Conservation (phyloP, 768 basidiomycete genomes). For the Mycena filopes region DNA sequence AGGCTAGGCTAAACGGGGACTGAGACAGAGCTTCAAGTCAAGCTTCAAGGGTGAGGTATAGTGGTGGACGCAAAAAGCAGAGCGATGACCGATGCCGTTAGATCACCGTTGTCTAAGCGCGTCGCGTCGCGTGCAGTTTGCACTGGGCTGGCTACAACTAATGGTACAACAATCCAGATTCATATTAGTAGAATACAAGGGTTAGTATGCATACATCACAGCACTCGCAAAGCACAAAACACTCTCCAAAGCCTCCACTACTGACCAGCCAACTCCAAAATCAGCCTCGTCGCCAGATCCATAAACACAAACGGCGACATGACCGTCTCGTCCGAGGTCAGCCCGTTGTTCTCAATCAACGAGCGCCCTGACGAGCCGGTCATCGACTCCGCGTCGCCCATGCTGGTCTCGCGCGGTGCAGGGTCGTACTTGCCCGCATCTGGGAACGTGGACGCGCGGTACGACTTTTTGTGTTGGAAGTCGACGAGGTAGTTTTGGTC, state of each 20-base stretch:
- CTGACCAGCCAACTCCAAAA: constrained; percentile 88
- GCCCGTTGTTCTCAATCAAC: constrained; percentile 61
- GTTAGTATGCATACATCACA: constrained; percentile 14
- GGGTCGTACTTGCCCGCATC: constrained; percentile 81
- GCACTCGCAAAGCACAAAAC: neutral
- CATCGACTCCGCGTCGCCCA: constrained; percentile 53
- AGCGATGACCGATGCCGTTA: too few relatives aligned
- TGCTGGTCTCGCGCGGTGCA: constrained; percentile 63
- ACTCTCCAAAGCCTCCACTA: constrained; percentile 9
- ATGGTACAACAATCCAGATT: neutral
- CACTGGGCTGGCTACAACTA: too few relatives aligned
- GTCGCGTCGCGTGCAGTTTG: too few relatives aligned
- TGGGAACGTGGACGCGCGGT: constrained; percentile 75
- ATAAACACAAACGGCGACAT: constrained; percentile 95
- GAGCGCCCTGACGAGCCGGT: constrained; percentile 56
- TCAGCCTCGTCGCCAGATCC: constrained; percentile 94
- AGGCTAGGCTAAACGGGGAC: too few relatives aligned
- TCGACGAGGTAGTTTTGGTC: constrained; percentile 97
- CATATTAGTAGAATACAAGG: constrained; percentile 6
- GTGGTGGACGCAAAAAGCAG: too few relatives aligned
- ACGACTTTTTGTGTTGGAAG: constrained; percentile 97
- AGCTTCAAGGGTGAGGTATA: too few relatives aligned
- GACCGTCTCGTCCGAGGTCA: constrained; percentile 67
- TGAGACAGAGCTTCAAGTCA: too few relatives aligned
- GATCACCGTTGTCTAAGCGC: too few relatives aligned